Percentiles rank a stretch among this genome's conserved stretches.
Conservation (phyloP, 192 early-diverging fungal genomes). For the Umbelopsis sp. region DNA sequence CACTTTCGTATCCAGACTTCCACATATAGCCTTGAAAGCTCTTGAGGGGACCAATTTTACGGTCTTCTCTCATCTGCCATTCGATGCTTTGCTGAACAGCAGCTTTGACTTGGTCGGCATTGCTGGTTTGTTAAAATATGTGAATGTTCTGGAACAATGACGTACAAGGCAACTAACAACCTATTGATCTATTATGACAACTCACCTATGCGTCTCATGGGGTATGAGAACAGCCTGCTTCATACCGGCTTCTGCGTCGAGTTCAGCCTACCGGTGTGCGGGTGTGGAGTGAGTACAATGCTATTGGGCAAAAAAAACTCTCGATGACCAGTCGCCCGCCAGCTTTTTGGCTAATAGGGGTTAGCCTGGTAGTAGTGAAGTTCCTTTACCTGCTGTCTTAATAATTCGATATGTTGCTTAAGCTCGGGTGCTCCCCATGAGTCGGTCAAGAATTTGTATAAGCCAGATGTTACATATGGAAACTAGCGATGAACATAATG, state of each 20-base stretch:
- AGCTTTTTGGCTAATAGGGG: too few species aligned
- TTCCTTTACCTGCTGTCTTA: constrained; percentile 53
- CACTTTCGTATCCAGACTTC: constrained; percentile 80
- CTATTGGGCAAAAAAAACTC: too few species aligned
- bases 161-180: not conserved
- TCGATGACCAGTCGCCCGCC: too few species aligned
- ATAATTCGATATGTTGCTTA: constrained; percentile 43
- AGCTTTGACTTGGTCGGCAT: constrained; percentile 48
- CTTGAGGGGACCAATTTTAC: constrained; percentile 91
- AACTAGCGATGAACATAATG: constrained; percentile 54
- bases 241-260: constrained; percentile 49
- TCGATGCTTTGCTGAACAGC: constrained; percentile 70
- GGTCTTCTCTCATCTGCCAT: constrained; percentile 85
- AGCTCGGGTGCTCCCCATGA: constrained; percentile 52
- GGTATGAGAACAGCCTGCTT: constrained; percentile 49
- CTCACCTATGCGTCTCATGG: constrained; percentile 38
- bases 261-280: constrained; percentile 36
- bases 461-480: constrained; percentile 74
- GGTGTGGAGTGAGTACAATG: not conserved
- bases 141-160: not conserved
- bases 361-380: not conserved
- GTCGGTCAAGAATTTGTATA: constrained; percentile 67
- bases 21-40: constrained; percentile 97
- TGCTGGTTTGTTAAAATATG: constrained; percentile 21
- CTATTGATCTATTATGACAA: not conserved